Conservation (phyloP, 148 eudicot species). For the Spergularia bocconei region DNA sequence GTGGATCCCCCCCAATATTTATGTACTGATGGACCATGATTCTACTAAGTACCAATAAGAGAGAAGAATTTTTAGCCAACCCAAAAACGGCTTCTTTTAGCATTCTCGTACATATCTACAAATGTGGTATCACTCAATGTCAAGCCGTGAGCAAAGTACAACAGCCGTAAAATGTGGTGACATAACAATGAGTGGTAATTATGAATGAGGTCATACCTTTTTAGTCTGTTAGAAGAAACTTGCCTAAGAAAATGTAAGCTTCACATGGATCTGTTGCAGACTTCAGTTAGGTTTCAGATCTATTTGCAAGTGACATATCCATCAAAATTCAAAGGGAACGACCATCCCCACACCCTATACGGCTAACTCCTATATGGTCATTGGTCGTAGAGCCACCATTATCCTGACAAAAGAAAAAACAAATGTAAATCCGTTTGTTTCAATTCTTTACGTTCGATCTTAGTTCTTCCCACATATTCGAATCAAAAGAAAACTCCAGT, state of each 20-base stretch:
- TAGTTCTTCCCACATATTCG: not conserved
- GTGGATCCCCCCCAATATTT: no score
- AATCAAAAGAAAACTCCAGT: not conserved
- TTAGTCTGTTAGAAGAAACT: not conserved
- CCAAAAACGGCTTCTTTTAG: not conserved
- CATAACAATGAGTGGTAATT: not conserved
- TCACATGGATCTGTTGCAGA: conserved; percentile 24
- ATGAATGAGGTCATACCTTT: conserved; percentile 3
- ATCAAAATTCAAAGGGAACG: not conserved
- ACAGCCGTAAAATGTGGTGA: not conserved
- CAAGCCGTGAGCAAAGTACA: not conserved
- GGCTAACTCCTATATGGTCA: no score
- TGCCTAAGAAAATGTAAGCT: conserved; percentile 1
- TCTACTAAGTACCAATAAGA: no score
- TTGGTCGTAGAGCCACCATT: no score
- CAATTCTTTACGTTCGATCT: no score
- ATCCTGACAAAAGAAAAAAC: no score
- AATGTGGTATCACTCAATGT: not conserved
- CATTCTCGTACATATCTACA: not conserved
- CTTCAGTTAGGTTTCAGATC: conserved; percentile 16
- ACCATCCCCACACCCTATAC: no score
- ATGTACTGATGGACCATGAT: no score
- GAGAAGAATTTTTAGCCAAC: no score
- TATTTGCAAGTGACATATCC: conserved; percentile 12
- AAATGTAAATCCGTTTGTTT: no score